A percentile compares a stretch with the other conserved stretches of the same genome.
Conservation (phyloP, 148 eudicot species). For the Chenopodium quinoa region DNA sequence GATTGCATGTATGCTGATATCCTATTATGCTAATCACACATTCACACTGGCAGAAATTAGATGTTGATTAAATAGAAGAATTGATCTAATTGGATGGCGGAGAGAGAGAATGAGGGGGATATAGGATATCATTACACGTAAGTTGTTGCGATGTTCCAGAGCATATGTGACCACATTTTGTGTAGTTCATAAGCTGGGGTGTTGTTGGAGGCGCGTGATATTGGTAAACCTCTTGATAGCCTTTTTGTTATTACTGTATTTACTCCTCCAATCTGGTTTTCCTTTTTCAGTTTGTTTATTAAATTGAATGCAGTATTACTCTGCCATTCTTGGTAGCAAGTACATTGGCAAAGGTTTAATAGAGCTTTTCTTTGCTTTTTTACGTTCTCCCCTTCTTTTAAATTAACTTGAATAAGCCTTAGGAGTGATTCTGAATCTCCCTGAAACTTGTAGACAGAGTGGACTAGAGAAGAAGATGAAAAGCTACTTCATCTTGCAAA, state of each 20-base stretch:
- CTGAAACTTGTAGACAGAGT: constrained; percentile 67
- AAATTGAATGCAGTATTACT: neutral
- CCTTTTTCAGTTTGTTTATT: neutral
- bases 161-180: neutral
- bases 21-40: neutral
- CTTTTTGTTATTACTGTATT: neutral
- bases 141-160: neutral
- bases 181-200: too few relatives aligned
- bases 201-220: neutral
- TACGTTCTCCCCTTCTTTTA: neutral
- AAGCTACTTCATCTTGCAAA: constrained; percentile 93
- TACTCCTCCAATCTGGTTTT: neutral
- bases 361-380: neutral
- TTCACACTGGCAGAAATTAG: neutral
- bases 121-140: too few relatives aligned
- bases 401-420: constrained; percentile 3
- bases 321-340: neutral
- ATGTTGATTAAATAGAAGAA: too few relatives aligned
- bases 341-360: neutral
- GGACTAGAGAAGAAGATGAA: constrained; percentile 99
- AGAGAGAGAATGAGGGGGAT: too few relatives aligned
- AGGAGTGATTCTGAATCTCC: constrained; percentile 10
- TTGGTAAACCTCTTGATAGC: neutral
- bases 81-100: too few relatives aligned
- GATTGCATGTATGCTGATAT: neutral